Evolutionary conservation across 352 stramenopile genomes (phyloP).

Genomic region (Phytophthora crassamura): DNA sequence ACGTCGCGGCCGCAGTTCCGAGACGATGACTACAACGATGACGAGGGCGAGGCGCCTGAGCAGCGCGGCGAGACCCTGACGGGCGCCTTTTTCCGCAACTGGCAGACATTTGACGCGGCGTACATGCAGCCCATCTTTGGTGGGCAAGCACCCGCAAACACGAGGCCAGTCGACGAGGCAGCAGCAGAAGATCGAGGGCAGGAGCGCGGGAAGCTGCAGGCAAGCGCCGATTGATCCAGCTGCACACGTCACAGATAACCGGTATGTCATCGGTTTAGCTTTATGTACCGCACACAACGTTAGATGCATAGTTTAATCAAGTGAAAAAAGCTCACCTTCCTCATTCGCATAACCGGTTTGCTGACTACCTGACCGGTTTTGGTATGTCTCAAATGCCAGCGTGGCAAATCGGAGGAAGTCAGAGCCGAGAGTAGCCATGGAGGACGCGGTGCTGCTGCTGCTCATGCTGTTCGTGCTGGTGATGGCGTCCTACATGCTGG

Average conservation of each 20-base stretch:
- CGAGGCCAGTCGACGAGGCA: constrained; percentile 14
- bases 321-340: constrained; percentile 10
- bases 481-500: constrained; percentile 89
- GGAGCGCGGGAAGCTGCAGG: constrained; percentile 46
- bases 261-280: constrained; percentile 12
- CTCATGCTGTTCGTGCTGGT: constrained; percentile 89
- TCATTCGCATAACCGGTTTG: constrained; percentile 4
- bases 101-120: constrained; percentile 70
- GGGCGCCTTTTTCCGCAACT: constrained; percentile 72
- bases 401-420: constrained; percentile 17
- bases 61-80: constrained; percentile 50
- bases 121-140: constrained; percentile 88
- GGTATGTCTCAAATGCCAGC: background rate
- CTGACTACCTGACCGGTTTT: constrained; percentile 15
- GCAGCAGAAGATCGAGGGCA: constrained; percentile 11
- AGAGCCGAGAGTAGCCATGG: constrained; percentile 48
- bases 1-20: constrained; percentile 79
- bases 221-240: constrained; percentile 41
- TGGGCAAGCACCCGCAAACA: constrained; percentile 33
- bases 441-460: constrained; percentile 84
- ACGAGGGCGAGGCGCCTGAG: constrained; percentile 42
- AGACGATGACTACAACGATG: constrained; percentile 53
- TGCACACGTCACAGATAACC: background rate
- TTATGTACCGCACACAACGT: constrained; percentile 24
- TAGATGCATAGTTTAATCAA: constrained; percentile 19